Evolutionary conservation across 345 rosid species (phyloP), one percentile per base, ranked within the genome.

Genomic region (Cardamine occulta): DNA sequence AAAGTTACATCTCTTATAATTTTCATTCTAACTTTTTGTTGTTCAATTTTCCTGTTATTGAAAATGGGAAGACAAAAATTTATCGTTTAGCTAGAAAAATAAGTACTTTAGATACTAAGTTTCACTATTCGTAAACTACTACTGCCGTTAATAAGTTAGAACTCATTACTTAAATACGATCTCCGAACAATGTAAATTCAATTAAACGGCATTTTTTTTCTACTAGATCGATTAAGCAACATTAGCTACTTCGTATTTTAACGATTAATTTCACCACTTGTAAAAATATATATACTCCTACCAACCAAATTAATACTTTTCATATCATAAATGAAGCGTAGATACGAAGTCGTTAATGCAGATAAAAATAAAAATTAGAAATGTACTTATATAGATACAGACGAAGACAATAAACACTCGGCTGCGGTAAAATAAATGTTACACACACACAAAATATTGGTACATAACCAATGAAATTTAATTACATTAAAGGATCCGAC

Each of bases 401-500:
- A 44, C 48, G 18, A 35, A 34, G 28, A 9, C 29, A 40, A 42
- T 42, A 32, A n/a, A 54, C 28, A 59, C 19, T 51, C 28, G 39
- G 11, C 5, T 12, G 23, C 5, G 7, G 40, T 0, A 15, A 60
- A 63, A 28, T 18, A 63, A 7, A 35, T 49, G 59, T 74, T 3
- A 10, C 2, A 37, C 9, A 32, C 29, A 32, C 15, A 21, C 14
- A 63, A 42, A 34, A 17, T 34, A 31, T 58, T n/a, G 63, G 24
- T 72, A 52, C 3, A 54, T 51, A 68, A 37, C 55, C 23, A 59
- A 56, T 18, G 53, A 51, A 51, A 11, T n/a, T 32, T 7, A 76
- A 60, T 10, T 23, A 63, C 44, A 76, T 69, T 55, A 47, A 35
- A 45, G 60, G 44, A 63, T 55, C 75, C 71, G 80, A 77, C 72